Conservation (phyloP, 73 alveolate species). For the Paramecium primaurelia region DNA sequence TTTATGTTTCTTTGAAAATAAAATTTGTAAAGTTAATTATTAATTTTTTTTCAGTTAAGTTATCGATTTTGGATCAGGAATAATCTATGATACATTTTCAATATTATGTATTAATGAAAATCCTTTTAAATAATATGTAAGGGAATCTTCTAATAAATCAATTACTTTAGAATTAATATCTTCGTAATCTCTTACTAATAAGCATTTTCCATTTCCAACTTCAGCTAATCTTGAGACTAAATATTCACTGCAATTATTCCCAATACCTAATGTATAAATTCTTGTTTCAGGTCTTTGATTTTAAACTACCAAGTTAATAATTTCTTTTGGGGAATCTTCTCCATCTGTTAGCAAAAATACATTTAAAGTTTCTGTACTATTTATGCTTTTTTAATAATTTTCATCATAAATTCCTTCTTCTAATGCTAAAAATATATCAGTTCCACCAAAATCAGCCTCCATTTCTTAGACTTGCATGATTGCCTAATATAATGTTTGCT, state of each 20-base stretch:
- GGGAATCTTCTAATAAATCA: conserved; percentile 54
- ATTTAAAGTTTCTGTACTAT: conserved; percentile 9
- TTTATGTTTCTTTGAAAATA: neutral
- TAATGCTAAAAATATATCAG: conserved; percentile 84
- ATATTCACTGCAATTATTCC: conserved; percentile 57
- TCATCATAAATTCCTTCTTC: neutral
- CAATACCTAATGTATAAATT: conserved; percentile 68
- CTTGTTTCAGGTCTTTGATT: conserved; percentile 45
- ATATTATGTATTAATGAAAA: neutral
- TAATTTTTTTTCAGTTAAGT: neutral
- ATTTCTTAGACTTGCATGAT: conserved; percentile 3
- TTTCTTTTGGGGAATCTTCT: conserved; percentile 74
- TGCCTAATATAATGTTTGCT: conserved; percentile 60
- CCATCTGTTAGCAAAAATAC: conserved; percentile 96
- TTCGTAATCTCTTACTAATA: conserved; percentile 48
- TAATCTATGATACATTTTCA: neutral
- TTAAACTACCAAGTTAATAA: conserved; percentile 64
- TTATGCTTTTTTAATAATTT: neutral
- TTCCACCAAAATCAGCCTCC: conserved; percentile 87
- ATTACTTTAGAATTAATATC: conserved; percentile 63
- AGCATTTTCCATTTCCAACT: conserved; percentile 69
- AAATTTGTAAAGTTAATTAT: neutral
- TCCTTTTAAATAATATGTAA: conserved; percentile 54
- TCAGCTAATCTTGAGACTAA: conserved; percentile 59
- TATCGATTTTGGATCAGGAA: neutral